Base-by-base conservation (phyloP, 2,329 filamentous ascomycete genomes). In the Neonectria coccinea region DNA sequence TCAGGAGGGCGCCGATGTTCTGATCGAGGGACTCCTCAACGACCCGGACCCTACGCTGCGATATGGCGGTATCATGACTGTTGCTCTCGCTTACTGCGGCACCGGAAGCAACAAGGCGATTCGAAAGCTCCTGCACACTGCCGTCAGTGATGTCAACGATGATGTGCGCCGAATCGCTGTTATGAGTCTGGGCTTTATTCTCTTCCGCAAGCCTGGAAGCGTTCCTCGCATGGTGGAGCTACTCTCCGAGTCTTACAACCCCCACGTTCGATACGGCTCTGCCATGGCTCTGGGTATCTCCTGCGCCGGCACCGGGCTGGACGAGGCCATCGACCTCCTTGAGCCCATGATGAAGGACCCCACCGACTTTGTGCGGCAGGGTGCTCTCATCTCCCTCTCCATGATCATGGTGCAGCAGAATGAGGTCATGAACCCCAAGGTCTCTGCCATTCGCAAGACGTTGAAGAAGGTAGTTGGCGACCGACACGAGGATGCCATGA, bases 351-450 rank as follows among this genome's bases (percentile, higher is more conserved):
- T 97, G 84, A 99, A 98, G 85, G 96, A 99, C 73, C 97, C 96
- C 8, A 97, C 94, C 63, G 96, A 99, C 82, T 99, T 99, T 78
- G 96, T 99, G 56, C 91, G 97, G 72, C 96, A 99, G 80, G 96
- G 97, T 77, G 95, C 96, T 44, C 85, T 98, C 68, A 98, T 99
- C 73, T 89, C 96, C 3, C 86, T 98, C 62, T 89, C 96, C 65
- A 99, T 99, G 96, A 97, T 99, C 74, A 91, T 99, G 86, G 92
- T 97, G n/a, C 96, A 99, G 82, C 96, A 98, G 79, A 99, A 98
- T 75, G 96, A 99, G 81, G 91, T 91, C 29, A 97, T 97, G 93
- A 99, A 98, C 81, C 94, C 96, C 73, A 97, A 98, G 84, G 95
- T 97, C 52, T 89, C 90, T 22, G 88, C 90, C 1, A 94, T 98